Percentiles rank a stretch among this genome's conserved stretches.
These are phyloP conservation scores for Spergularia marina DNA, from an alignment of 148 eudicot genomes.

Conservation along the genomic window DNA sequence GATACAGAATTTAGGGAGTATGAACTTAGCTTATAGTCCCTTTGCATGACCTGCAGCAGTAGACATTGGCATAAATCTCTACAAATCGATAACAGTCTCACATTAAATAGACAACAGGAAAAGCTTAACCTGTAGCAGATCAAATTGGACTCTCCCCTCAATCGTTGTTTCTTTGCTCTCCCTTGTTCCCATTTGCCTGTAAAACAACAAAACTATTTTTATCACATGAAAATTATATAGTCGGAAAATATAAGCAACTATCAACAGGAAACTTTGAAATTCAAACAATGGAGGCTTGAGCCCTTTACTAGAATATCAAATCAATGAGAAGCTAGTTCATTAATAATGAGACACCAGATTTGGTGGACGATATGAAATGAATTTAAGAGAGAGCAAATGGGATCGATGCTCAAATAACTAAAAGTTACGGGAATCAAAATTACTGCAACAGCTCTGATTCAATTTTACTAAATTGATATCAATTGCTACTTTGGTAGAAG, in stretches of 20 bases:
- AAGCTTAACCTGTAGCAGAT: slow-evolving; percentile 79
- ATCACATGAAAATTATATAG: background rate
- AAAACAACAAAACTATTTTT: slow-evolving; percentile 15
- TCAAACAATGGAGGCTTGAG: background rate
- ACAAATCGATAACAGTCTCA: slow-evolving; percentile 5
- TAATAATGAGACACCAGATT: background rate
- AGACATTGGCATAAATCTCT: slow-evolving; percentile 7
- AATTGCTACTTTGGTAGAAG: too few relatives aligned
- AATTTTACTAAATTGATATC: too few relatives aligned
- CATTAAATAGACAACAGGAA: background rate
- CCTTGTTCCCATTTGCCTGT: slow-evolving; percentile 91
- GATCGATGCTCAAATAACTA: background rate
- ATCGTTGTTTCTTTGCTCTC: slow-evolving; percentile 90
- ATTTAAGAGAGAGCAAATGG: background rate
- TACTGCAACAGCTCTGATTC: too few relatives aligned
- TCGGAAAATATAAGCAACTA: background rate
- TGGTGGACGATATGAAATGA: background rate
- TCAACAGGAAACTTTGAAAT: background rate
- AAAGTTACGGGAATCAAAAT: background rate
- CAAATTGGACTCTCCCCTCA: slow-evolving; percentile 98
- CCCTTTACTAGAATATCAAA: background rate
- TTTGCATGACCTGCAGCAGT: slow-evolving; percentile 74
- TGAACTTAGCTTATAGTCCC: slow-evolving; percentile 93
- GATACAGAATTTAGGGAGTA: slow-evolving; percentile 97
- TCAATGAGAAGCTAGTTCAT: background rate